phyloP scores from a whole-genome alignment of 495 filamentous ascomycete genomes.

The Immersiella caudata region DNA sequence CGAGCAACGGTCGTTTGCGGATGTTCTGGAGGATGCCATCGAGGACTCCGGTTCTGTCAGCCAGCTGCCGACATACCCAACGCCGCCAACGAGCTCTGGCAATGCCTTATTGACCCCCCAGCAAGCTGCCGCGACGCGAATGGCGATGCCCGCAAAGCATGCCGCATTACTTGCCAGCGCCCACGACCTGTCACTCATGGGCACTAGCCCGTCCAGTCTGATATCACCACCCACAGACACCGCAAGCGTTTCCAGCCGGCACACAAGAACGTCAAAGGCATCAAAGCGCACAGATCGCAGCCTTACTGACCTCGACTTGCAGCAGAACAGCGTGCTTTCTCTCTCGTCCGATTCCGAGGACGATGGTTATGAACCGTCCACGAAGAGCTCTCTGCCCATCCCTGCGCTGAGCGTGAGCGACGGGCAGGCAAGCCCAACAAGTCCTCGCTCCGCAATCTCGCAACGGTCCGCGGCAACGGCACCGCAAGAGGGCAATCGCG shows the following conservation, averaged over 20 bases:
- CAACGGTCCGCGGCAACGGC: constrained; percentile 21
- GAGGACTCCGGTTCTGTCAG: constrained; percentile 13
- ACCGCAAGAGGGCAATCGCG: constrained; percentile 22
- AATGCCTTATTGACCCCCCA: constrained; percentile 30
- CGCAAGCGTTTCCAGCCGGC: constrained; percentile 52
- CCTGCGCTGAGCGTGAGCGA: constrained; percentile 34
- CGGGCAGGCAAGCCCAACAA: constrained; percentile 35
- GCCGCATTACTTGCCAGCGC: constrained; percentile 1
- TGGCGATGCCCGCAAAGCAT: constrained; percentile 25
- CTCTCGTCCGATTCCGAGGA: constrained; percentile 55
- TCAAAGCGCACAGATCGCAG: constrained; percentile 48
- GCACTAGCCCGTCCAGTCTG: constrained; percentile 24
- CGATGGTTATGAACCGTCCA: constrained; percentile 36
- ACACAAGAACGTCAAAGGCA: constrained; percentile 54
- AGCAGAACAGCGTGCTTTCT: constrained; percentile 51
- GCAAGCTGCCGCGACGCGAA: constrained; percentile 7
- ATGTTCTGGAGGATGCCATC: constrained; percentile 38
- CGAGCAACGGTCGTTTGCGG: constrained; percentile 51
- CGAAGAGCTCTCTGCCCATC: constrained; percentile 32
- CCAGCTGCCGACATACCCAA: constrained; percentile 21
- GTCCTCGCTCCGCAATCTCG: constrained; percentile 33
- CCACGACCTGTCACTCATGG: constrained; percentile 19
- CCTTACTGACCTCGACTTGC: constrained; percentile 47
- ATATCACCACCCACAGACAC: constrained; percentile 40
- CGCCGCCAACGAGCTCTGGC: constrained; percentile 15